Conservation (phyloP, 208 protist species). For the Trypanosoma lewisi region DNA sequence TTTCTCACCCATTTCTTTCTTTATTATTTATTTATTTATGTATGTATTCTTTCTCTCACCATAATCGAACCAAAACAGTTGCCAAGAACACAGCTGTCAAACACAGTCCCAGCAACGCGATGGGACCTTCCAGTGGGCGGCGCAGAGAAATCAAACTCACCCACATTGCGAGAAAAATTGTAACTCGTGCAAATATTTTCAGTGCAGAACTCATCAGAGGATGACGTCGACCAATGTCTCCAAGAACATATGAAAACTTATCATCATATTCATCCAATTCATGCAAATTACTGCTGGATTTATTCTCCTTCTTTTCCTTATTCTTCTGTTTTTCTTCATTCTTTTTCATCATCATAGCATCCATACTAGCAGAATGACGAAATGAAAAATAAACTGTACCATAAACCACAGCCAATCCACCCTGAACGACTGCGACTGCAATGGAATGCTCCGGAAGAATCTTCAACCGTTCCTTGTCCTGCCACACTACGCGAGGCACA, state of each 20-base stretch:
- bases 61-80: slow-evolving; percentile 8
- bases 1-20: background rate
- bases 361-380: slow-evolving; percentile 23
- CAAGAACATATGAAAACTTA: slow-evolving; percentile 34
- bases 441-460: slow-evolving; percentile 32
- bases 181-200: background rate
- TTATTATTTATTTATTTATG: background rate
- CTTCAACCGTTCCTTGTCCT: slow-evolving; percentile 48
- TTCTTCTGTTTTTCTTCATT: background rate
- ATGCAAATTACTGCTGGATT: background rate
- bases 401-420: slow-evolving; percentile 30
- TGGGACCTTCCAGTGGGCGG: slow-evolving; percentile 54
- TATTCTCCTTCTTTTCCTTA: background rate
- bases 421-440: slow-evolving; percentile 39
- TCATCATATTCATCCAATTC: background rate
- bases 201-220: slow-evolving; percentile 18
- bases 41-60: slow-evolving; percentile 1
- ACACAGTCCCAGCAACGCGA: slow-evolving; percentile 42
- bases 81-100: slow-evolving; percentile 32
- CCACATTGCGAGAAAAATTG: slow-evolving; percentile 40
- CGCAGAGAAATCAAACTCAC: slow-evolving; percentile 41
- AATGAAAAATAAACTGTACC: slow-evolving; percentile 36
- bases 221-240: slow-evolving; percentile 32
- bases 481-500: slow-evolving; percentile 31
- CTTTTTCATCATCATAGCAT: slow-evolving; percentile 4